phyloP scores from a whole-genome alignment of 768 basidiomycete genomes.

The Tylopilus balloui region DNA sequence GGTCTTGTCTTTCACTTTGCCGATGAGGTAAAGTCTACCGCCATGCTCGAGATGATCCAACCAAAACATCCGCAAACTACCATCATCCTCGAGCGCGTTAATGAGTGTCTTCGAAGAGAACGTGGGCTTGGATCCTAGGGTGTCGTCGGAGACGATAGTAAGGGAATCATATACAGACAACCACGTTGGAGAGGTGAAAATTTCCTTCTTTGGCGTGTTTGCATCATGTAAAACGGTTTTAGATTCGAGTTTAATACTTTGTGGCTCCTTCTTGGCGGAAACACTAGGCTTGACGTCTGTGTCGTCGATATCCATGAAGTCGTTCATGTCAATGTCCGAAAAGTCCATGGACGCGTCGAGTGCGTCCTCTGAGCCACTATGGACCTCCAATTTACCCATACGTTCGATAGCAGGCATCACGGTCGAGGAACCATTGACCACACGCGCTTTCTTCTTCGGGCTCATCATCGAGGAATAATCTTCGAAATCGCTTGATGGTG shows the following conservation, averaged over 20 bases:
- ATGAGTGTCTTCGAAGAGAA: constrained; percentile 38
- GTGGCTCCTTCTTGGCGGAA: constrained; percentile 20
- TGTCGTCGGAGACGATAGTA: constrained; percentile 55
- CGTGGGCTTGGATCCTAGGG: constrained; percentile 44
- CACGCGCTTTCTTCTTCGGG: constrained; percentile 62
- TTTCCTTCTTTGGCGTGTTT: constrained; percentile 40
- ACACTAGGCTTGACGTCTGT: constrained; percentile 42
- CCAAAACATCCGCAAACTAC: constrained; percentile 91
- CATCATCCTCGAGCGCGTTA: constrained; percentile 75
- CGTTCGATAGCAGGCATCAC: constrained; percentile 55
- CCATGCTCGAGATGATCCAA: constrained; percentile 87
- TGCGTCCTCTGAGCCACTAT: constrained; percentile 45
- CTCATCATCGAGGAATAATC: constrained; percentile 49
- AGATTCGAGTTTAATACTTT: constrained; percentile 4
- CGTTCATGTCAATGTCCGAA: constrained; percentile 56
- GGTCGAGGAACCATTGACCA: constrained; percentile 36
- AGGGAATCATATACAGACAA: constrained; percentile 72
- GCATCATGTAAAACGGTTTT: constrained; percentile 8
- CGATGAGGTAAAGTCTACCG: constrained; percentile 83
- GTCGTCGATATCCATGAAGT: constrained; percentile 57
- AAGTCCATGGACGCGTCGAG: constrained; percentile 49
- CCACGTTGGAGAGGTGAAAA: constrained; percentile 56
- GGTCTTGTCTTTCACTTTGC: constrained; percentile 82
- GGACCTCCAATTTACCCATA: constrained; percentile 56
- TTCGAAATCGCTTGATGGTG: constrained; percentile 48